phyloP scores from a whole-genome alignment of 495 filamentous ascomycete genomes.

The Aspergillus avenaceus region DNA sequence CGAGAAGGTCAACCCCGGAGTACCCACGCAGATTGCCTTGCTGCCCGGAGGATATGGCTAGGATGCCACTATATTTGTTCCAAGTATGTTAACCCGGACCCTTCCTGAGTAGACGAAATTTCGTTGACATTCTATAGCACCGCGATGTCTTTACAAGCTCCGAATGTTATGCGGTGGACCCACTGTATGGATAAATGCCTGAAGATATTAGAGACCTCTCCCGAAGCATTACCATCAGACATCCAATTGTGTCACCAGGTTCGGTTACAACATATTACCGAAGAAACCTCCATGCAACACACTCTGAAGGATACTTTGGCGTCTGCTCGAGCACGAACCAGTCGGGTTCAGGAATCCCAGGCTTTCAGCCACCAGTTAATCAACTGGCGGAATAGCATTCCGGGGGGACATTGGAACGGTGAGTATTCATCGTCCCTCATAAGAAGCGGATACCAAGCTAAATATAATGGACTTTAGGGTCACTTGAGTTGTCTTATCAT shows the following conservation, averaged over 20 bases:
- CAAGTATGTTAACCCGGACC: slow-evolving; percentile 10
- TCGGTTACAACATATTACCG: slow-evolving; percentile 64
- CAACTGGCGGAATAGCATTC: not conserved
- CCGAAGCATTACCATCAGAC: slow-evolving; percentile 64
- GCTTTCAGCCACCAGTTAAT: not conserved
- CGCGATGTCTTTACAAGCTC: slow-evolving; percentile 68
- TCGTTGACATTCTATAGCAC: slow-evolving; percentile 45
- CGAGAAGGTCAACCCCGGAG: too few species aligned
- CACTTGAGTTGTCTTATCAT: slow-evolving; percentile 1
- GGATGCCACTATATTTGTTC: slow-evolving; percentile 64
- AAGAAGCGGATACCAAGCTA: not conserved
- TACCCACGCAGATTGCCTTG: slow-evolving; percentile 34
- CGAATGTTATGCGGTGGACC: slow-evolving; percentile 70
- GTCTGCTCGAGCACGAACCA: slow-evolving; percentile 30
- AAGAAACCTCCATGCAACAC: slow-evolving; percentile 66
- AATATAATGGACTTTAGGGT: not conserved
- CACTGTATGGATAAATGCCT: slow-evolving; percentile 74
- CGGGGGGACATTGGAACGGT: not conserved
- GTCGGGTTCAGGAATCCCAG: not conserved
- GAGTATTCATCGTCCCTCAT: not conserved
- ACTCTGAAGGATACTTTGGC: slow-evolving; percentile 66
- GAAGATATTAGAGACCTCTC: slow-evolving; percentile 61
- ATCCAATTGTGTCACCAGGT: slow-evolving; percentile 64
- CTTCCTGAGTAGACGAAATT: too few species aligned
- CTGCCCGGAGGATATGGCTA: slow-evolving; percentile 66